Evolutionary conservation across 1,284 basidiomycete species (phyloP), one percentile per base, ranked within the genome.

Genomic region (Apiotrichum mycotoxinovorans): DNA sequence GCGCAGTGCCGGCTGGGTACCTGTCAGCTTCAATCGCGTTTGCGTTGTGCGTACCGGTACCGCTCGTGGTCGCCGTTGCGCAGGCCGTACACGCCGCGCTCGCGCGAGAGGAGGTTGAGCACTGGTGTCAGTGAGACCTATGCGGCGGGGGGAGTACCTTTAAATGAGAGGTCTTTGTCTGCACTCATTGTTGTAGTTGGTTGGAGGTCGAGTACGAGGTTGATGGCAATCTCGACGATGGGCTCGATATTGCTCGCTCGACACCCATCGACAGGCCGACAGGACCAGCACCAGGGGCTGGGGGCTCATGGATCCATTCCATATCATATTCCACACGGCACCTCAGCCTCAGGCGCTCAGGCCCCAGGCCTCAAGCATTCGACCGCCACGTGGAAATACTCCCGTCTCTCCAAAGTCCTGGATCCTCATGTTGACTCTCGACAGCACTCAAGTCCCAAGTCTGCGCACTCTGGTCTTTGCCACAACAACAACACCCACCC

Each of bases 11-110:
- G 90, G 63, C 91, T 91, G 75, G 10, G 22, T 27, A 42, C 52
- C 38, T 34, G 52, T 34, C 50, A 26, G 49, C 22, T 22, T 30
- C 54, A 49, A 0, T 22, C 20, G 43, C 47, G 25, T 27, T 1
- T 17, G 30, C 3, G 0, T 4, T 34, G 17, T n/a, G 61, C 79
- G 54, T 65, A 89, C 87, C 88, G 83, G 78, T 94, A 94, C 56
- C 91, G 86, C 63, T 83, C 80, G 75, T 86, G 87, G 74, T 97
- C 92, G 70, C 87, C 89, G 71, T 91, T 93, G 59, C 93, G 85
- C 65, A 95, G 80, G 23, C 93, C 93, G 73, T 95, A 94, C 30
- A 89, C 87, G 66, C 83, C 92, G 57, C 93, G 85, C 70, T 96
- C 92, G 33, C 83, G 82, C 45, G 79, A 74, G 60, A 81, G 73